Evolutionary conservation across 257 asterid genomes (phyloP).

Genomic region (Solanum rostratum): DNA sequence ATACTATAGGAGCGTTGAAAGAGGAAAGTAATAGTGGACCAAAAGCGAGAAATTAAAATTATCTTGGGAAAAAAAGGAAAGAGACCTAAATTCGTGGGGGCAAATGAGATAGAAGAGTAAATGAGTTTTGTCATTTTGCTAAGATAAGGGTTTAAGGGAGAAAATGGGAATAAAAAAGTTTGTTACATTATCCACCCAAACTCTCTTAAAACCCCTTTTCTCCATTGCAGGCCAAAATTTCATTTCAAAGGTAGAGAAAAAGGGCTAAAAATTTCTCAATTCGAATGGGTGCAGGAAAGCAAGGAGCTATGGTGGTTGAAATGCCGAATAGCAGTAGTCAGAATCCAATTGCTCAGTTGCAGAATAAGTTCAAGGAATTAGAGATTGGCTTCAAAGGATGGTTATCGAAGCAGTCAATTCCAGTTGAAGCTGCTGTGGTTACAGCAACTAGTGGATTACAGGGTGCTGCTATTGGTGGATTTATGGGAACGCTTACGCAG

Average conservation of each 20-base stretch:
- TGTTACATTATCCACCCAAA: neutral
- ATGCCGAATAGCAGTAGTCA: conserved; percentile 13
- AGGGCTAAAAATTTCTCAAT: neutral
- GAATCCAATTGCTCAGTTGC: conserved; percentile 58
- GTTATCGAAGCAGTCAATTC: conserved; percentile 72
- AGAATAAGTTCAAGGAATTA: conserved; percentile 57
- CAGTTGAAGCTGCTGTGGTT: conserved; percentile 81
- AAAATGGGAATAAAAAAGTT: neutral
- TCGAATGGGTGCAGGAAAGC: conserved; percentile 47
- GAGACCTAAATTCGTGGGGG: neutral
- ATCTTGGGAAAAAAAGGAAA: neutral
- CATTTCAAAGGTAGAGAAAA: neutral
- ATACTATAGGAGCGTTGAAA: neutral
- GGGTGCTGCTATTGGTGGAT: conserved; percentile 79
- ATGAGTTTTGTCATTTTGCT: neutral
- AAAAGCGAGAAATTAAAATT: neutral
- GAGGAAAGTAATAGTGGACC: neutral
- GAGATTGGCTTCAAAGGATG: conserved; percentile 47
- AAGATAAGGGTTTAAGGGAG: conserved; percentile 9
- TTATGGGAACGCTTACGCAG: conserved; percentile 72
- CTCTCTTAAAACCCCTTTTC: neutral
- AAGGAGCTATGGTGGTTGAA: conserved; percentile 37
- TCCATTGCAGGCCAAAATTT: neutral
- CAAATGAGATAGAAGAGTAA: neutral
- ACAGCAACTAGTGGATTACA: conserved; percentile 68